Evolutionary conservation across 306 rosid genomes (phyloP).

Genomic region (Cucurbita maxima): DNA sequence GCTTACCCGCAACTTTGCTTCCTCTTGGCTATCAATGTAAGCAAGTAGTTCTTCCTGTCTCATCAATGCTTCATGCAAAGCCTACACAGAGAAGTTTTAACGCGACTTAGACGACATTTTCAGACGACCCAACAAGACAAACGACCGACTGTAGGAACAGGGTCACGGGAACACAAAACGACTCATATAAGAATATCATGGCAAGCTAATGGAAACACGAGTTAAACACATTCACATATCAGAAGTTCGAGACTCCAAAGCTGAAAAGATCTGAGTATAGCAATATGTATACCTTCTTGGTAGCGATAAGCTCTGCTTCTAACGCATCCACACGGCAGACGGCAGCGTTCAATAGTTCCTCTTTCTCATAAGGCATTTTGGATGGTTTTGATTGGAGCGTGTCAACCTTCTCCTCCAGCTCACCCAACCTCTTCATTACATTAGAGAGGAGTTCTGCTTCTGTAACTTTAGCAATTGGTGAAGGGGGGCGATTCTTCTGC

Average conservation of each 20-base stretch:
- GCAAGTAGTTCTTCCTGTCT: constrained; percentile 94
- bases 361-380: constrained; percentile 81
- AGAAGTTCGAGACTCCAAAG: background rate
- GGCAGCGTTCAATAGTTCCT: constrained; percentile 91
- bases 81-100: constrained; percentile 23
- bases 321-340: constrained; percentile 94
- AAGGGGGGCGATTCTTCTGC: constrained; percentile 29
- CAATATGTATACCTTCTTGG: constrained; percentile 59
- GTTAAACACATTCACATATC: background rate
- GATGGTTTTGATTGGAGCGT: constrained; percentile 82
- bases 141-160: background rate
- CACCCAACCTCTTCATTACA: constrained; percentile 53
- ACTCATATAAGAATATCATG: background rate
- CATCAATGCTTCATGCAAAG: constrained; percentile 80
- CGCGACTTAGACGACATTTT: background rate
- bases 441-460: constrained; percentile 41
- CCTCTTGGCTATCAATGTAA: constrained; percentile 72
- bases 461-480: constrained; percentile 20
- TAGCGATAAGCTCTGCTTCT: constrained; percentile 89
- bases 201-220: background rate
- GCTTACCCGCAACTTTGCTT: constrained; percentile 67
- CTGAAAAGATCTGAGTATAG: background rate
- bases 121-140: background rate
- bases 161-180: background rate
- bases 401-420: constrained; percentile 78